phyloP scores from a whole-genome alignment of 768 basidiomycete genomes.

The Mrakia frigida region DNA sequence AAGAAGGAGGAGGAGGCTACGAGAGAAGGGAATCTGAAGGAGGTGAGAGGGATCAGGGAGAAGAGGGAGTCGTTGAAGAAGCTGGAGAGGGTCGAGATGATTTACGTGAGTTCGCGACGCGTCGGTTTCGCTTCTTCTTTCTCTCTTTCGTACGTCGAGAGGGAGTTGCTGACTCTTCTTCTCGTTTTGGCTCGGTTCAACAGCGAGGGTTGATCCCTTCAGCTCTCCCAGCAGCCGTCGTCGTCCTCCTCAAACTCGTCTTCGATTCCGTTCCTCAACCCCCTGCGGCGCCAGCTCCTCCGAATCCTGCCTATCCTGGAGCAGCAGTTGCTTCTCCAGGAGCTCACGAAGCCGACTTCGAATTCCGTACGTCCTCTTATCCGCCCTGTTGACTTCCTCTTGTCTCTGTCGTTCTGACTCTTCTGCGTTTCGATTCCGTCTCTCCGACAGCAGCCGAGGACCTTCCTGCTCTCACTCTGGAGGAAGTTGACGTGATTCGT shows the following conservation, averaged over 20 bases:
- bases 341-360: conserved; percentile 36
- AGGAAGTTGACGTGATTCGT: conserved; percentile 86
- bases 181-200: not conserved
- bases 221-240: conserved; percentile 79
- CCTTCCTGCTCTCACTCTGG: conserved; percentile 61
- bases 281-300: not conserved
- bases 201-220: conserved; percentile 74
- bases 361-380: conserved; percentile 16
- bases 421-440: not conserved
- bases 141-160: not conserved
- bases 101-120: conserved; percentile 63
- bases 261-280: conserved; percentile 74
- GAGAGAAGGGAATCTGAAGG: conserved; percentile 33
- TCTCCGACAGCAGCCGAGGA: conserved; percentile 26
- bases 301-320: not conserved
- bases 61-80: conserved; percentile 60
- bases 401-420: not conserved
- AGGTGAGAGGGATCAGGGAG: conserved; percentile 37
- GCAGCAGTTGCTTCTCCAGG: conserved; percentile 43
- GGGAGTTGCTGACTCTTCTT: not conserved
- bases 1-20: conserved; percentile 36
- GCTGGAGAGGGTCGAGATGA: conserved; percentile 79
- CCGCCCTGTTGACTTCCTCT: not conserved
- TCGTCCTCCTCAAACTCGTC: conserved; percentile 85
- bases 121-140: not conserved